Percentiles rank a stretch among this genome's conserved stretches.
These are phyloP conservation scores for Pyrus communis DNA, from an alignment of 306 rosid species.

Conservation along the genomic window DNA sequence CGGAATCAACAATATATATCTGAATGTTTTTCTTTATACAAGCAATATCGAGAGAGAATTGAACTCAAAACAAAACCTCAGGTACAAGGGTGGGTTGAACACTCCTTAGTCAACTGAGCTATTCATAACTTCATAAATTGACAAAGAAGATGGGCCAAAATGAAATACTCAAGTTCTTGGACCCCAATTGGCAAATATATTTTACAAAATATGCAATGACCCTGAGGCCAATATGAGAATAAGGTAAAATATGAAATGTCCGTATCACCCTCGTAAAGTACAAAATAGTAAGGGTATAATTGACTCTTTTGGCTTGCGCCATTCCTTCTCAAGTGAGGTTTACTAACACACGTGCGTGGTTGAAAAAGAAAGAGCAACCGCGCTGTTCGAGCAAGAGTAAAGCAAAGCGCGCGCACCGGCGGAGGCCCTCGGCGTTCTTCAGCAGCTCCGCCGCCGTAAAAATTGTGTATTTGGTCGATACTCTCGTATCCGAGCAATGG, in stretches of 20 bases:
- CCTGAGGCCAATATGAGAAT: background rate
- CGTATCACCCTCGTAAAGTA: background rate
- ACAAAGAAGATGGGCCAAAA: too few species aligned
- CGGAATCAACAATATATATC: background rate
- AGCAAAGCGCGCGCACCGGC: background rate
- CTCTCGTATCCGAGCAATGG: slow-evolving; percentile 9
- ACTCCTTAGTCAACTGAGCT: background rate
- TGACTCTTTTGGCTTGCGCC: background rate
- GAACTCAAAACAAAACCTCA: too few species aligned
- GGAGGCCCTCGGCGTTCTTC: background rate
- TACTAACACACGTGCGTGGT: background rate
- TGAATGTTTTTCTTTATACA: background rate
- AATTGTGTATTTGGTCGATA: background rate
- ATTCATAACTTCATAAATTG: too few species aligned
- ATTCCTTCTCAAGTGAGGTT: too few species aligned
- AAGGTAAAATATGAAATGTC: too few species aligned
- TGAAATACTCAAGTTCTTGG: too few species aligned
- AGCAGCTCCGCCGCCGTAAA: background rate
- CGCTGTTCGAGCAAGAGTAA: background rate
- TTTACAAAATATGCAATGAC: too few species aligned
- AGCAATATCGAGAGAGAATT: background rate
- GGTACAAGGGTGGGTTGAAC: too few species aligned
- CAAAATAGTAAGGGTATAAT: background rate
- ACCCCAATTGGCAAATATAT: too few species aligned
- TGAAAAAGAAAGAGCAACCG: background rate